Evolutionary conservation across 2,329 filamentous ascomycete species (phyloP), one percentile per base, ranked within the genome.

Genomic region (Fusarium napiforme): DNA sequence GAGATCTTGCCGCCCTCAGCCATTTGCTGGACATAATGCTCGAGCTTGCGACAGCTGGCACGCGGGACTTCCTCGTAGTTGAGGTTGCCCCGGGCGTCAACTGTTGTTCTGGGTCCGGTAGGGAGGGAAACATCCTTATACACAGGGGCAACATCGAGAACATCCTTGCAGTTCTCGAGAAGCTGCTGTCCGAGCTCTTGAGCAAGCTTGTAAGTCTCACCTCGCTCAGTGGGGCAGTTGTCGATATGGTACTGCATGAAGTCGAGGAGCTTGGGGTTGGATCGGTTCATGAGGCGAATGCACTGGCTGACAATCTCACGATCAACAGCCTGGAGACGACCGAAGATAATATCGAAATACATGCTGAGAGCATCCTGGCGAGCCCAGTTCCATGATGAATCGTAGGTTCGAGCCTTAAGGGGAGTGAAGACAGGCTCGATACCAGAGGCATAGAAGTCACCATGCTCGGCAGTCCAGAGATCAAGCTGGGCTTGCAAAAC

Each of bases 171-270:
- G 86, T 99, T 99, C 82, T 98, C 94, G 77, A 99, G 97, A 61
- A 99, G 92, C 85, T 97, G 93, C 80, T 93, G 88, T 40, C 94
- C 96, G 30, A 99, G 92, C 83, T 96, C 92, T 86, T 99, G 97
- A 47, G 96, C 96, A n/a, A 99, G 91, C 84, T 96, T 90, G 84
- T 99, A 99, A 3, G 96, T 99, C 85, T 99, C 96, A 67, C 96
- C 96, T 57, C 96, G 93, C 80, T 99, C 95, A 0, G 95, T 95
- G 2, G 96, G 96, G 85, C 96, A 98, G 86, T 98, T 96, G 79
- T 99, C 96, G 79, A 99, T 99, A 85, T 99, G 96, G 79, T 99
- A 98, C 82, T 99, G 96, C 96, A 99, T 99, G 84, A 98, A 99
- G 77, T 99, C 96, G 66, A 99, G 89, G 3, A 99, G 90, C 40